Percentiles rank a stretch among this genome's conserved stretches.
Conservation (phyloP, 805 yeast genomes). For the Teunomyces aglyptinius region DNA sequence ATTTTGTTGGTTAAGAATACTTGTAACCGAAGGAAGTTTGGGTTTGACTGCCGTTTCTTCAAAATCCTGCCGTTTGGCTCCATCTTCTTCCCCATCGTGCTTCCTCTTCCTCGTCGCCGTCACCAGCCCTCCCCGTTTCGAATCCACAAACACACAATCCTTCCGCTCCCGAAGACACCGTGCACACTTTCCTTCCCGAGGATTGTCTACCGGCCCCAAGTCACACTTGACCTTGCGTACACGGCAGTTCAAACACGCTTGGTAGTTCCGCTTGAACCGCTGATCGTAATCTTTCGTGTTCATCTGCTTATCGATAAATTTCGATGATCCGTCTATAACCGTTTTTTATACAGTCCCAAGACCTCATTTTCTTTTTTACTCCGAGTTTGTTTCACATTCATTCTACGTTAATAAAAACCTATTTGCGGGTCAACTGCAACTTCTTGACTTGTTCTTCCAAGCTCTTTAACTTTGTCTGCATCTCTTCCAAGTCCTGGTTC, state of each 20-base stretch:
- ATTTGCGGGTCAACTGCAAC: slow-evolving; percentile 42
- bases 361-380: neutral
- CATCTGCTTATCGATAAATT: neutral
- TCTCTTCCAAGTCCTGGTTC: slow-evolving; percentile 88
- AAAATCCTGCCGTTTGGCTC: neutral
- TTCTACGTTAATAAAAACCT: neutral
- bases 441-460: slow-evolving; percentile 74
- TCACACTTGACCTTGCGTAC: slow-evolving; percentile 84
- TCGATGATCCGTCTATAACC: slow-evolving; percentile 3
- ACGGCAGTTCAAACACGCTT: slow-evolving; percentile 85
- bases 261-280: slow-evolving; percentile 60
- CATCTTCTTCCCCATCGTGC: neutral
- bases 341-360: neutral
- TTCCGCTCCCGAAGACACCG: slow-evolving; percentile 80
- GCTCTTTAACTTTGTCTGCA: slow-evolving; percentile 72
- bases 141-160: slow-evolving; percentile 66
- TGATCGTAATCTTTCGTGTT: neutral
- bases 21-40: slow-evolving; percentile 14
- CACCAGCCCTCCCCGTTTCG: slow-evolving; percentile 26
- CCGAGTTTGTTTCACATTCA: neutral
- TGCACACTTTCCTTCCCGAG: slow-evolving; percentile 78
- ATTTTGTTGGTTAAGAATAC: slow-evolving; percentile 10
- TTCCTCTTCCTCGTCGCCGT: slow-evolving; percentile 49
- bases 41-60: neutral
- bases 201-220: slow-evolving; percentile 70